Evolutionary conservation across 2,329 filamentous ascomycete species (phyloP).

Genomic region (Capronia coronata): DNA sequence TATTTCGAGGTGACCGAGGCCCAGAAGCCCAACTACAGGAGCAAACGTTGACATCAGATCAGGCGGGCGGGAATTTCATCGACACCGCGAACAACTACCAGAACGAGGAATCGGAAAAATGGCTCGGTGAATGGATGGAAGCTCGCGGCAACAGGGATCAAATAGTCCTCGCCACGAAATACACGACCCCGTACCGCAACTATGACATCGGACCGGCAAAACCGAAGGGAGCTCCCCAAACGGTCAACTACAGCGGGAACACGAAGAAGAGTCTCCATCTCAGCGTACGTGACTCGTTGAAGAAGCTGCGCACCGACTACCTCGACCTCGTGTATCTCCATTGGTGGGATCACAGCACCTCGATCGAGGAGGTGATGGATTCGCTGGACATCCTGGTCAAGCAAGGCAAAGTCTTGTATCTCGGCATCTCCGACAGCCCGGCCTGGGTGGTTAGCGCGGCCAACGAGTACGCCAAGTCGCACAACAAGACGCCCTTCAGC

Average conservation of each 20-base stretch:
- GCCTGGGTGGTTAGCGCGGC: slow-evolving; percentile 38
- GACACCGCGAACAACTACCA: slow-evolving; percentile 66
- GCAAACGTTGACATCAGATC: background rate
- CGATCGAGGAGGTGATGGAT: slow-evolving; percentile 62
- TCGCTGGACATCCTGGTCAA: slow-evolving; percentile 55
- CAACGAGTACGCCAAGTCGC: slow-evolving; percentile 55
- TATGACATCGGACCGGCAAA: slow-evolving; percentile 33
- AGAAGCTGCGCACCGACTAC: slow-evolving; percentile 34
- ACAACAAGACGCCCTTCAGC: slow-evolving; percentile 62
- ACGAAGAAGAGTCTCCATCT: slow-evolving; percentile 31
- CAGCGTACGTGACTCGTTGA: slow-evolving; percentile 32
- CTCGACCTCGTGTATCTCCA: slow-evolving; percentile 35
- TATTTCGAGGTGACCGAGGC: slow-evolving; percentile 47
- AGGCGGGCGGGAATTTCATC: slow-evolving; percentile 62
- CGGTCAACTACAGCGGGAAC: slow-evolving; percentile 41
- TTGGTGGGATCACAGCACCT: slow-evolving; percentile 58
- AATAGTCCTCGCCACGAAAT: slow-evolving; percentile 55
- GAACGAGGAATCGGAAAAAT: slow-evolving; percentile 55
- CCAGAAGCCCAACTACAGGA: background rate
- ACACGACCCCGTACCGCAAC: slow-evolving; percentile 32
- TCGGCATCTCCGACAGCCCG: slow-evolving; percentile 41
- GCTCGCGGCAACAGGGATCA: slow-evolving; percentile 41
- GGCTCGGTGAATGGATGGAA: slow-evolving; percentile 56
- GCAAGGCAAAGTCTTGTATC: slow-evolving; percentile 58
- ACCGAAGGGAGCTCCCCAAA: slow-evolving; percentile 3